Conservation (phyloP, 1,139 yeast species). For the Nakaseomyces uthaithaninus region DNA sequence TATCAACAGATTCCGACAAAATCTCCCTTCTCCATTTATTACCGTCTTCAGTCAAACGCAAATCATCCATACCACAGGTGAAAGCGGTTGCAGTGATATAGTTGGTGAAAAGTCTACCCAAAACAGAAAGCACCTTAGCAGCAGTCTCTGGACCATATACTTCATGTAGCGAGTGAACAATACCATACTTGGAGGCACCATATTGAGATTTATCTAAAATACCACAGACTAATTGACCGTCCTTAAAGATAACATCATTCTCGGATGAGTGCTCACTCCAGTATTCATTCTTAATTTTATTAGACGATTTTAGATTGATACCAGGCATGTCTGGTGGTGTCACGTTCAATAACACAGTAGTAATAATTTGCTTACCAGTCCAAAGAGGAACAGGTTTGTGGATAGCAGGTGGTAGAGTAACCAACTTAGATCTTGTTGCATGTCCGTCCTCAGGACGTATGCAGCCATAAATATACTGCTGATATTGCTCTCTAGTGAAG, state of each 20-base stretch:
- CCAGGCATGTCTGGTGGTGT: slow-evolving; percentile 88
- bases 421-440: slow-evolving; percentile 59
- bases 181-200: slow-evolving; percentile 96
- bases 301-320: slow-evolving; percentile 69
- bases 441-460: slow-evolving; percentile 98
- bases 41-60: slow-evolving; percentile 86
- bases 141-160: slow-evolving; percentile 89
- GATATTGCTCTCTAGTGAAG: slow-evolving; percentile 85
- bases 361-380: slow-evolving; percentile 98
- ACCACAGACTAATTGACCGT: slow-evolving; percentile 88
- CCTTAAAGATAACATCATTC: slow-evolving; percentile 73
- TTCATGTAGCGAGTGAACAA: slow-evolving; percentile 93
- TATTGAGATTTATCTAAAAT: slow-evolving; percentile 95
- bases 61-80: slow-evolving; percentile 99
- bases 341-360: slow-evolving; percentile 81
- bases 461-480: slow-evolving; percentile 89
- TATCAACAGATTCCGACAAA: slow-evolving; percentile 64
- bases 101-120: slow-evolving; percentile 91
- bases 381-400: slow-evolving; percentile 82
- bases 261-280: slow-evolving; percentile 85
- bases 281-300: slow-evolving; percentile 88
- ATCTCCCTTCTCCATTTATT: slow-evolving; percentile 82
- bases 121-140: slow-evolving; percentile 78
- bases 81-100: slow-evolving; percentile 88
- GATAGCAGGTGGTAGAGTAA: slow-evolving; percentile 85